Evolutionary conservation across 192 early-diverging fungal genomes (phyloP).

Genomic region (Pilaira anomala): DNA sequence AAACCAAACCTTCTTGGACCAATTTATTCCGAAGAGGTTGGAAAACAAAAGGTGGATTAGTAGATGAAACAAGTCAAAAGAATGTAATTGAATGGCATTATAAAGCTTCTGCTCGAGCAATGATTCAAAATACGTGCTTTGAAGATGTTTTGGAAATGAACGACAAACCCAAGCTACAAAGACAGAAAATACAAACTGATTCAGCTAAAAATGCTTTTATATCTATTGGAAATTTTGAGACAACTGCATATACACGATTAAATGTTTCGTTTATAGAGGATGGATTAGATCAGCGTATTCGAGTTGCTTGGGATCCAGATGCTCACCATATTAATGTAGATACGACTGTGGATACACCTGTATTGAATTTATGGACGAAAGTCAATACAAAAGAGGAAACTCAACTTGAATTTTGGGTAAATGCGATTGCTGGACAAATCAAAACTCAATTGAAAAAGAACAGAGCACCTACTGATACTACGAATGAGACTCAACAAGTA

Average conservation of each 20-base stretch:
- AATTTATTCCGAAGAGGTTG: conserved; percentile 9
- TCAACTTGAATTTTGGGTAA: conserved; percentile 7
- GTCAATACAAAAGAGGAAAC: not conserved
- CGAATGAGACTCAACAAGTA: too few relatives aligned
- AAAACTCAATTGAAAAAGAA: not conserved
- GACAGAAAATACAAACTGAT: too few relatives aligned
- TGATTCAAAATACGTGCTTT: not conserved
- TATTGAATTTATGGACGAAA: conserved; percentile 3
- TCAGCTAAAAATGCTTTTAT: not conserved
- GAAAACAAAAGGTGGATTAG: not conserved
- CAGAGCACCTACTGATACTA: too few relatives aligned
- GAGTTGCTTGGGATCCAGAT: not conserved
- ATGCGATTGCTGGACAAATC: not conserved
- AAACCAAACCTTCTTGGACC: conserved; percentile 1
- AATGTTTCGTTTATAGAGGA: not conserved
- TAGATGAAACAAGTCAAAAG: not conserved
- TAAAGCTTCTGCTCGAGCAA: not conserved
- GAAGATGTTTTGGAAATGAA: not conserved
- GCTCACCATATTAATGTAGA: not conserved
- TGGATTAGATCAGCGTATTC: not conserved
- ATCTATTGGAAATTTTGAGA: not conserved
- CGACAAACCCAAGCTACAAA: not conserved
- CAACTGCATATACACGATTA: not conserved
- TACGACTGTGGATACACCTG: not conserved
- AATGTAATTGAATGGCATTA: conserved; percentile 9